Evolutionary conservation across 306 rosid species (phyloP), one percentile per base, ranked within the genome.

Genomic region (Leucaena leucocephala): DNA sequence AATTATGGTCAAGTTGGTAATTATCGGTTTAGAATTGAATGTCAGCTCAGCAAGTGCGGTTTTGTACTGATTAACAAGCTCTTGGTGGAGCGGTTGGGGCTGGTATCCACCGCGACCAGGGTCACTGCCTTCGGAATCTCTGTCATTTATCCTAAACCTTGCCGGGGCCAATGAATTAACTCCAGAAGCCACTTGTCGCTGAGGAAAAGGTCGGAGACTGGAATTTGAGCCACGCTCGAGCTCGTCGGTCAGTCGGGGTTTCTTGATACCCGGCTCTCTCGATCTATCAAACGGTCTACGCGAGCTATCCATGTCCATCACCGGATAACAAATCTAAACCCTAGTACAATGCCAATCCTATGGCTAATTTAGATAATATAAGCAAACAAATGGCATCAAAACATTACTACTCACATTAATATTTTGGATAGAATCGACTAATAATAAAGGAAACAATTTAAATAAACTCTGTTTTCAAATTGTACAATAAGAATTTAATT

Each of bases 21-120:
- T 96, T 43, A 96, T 96, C 0, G 98, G 99, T 62, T 96, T 96
- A 17, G 98, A 93, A 83, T 96, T 96, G 82, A 93, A 93, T n/a
- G 99, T 96, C 38, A 96, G 94, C 84, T 96, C 99, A 50, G 93
- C 96, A 3, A 96, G 85, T 36, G 99, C 99, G 15, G 93, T 87
- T 85, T 77, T 89, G 80, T 96, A 96, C 91, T 90, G 98, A 80
- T 83, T 66, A 72, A 93, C 93, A 5, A 96, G 99, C 83, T 93
- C 99, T 63, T 90, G 98, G 50, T 95, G 93, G 78, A 74, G 94
- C 40, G 76, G 91, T 8, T 88, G 98, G 6, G 95, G 98, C 17
- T 87, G 91, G 80, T 92, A 92, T 33, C 88, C 94, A 40, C 92
- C 94, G 17, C 86, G 90, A 43, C 82, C 84, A 13, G 83, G 73